phyloP scores from a whole-genome alignment of 139 green algal genomes.

The Volvox reticuliferus region DNA sequence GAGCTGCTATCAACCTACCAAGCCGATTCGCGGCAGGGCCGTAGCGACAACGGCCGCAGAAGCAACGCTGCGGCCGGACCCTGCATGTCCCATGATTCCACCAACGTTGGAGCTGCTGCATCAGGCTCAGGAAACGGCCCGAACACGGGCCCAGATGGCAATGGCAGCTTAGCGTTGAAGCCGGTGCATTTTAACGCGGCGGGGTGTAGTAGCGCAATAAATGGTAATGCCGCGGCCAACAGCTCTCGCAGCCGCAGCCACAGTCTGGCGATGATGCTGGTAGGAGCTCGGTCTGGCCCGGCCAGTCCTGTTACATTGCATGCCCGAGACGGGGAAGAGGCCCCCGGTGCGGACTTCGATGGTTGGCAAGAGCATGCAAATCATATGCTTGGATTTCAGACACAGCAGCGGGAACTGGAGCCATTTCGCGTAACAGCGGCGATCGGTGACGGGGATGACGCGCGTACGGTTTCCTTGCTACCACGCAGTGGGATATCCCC shows the following conservation, averaged over 20 bases:
- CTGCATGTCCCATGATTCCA: too few relatives aligned
- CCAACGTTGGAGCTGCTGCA: neutral
- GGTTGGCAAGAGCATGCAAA: too few relatives aligned
- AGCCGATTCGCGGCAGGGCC: neutral
- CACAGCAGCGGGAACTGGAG: too few relatives aligned
- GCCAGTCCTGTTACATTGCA: too few relatives aligned
- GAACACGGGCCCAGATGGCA: neutral
- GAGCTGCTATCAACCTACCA: neutral
- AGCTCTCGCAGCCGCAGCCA: conserved; percentile 1
- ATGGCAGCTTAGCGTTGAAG: neutral
- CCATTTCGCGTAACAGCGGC: too few relatives aligned
- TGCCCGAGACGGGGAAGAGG: too few relatives aligned
- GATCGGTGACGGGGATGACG: too few relatives aligned
- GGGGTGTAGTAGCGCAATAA: neutral
- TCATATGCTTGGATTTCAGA: too few relatives aligned
- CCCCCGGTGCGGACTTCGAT: too few relatives aligned
- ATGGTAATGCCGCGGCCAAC: neutral
- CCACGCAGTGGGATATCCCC: neutral
- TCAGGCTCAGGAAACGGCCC: neutral
- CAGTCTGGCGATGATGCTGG: conserved; percentile 11
- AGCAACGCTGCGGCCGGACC: neutral
- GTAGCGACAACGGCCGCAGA: neutral
- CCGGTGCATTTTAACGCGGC: neutral
- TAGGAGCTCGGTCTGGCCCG: neutral
- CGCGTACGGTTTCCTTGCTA: too few relatives aligned